phyloP scores from a whole-genome alignment of 78 protist species.

The Tieghemostelium lacteum region DNA sequence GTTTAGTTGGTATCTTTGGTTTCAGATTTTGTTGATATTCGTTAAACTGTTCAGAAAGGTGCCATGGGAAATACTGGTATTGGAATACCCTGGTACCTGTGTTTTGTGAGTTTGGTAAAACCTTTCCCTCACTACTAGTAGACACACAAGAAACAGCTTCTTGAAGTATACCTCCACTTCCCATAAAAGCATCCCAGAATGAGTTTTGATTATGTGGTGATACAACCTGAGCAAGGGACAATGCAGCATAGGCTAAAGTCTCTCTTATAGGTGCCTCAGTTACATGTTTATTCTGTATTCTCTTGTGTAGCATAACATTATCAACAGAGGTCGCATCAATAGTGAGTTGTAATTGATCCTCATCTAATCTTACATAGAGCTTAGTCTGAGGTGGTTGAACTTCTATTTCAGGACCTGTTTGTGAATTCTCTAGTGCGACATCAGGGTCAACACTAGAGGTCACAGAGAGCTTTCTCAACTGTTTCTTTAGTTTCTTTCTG shows the following conservation, averaged over 20 bases:
- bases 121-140: background rate
- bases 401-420: background rate
- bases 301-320: conserved; percentile 7
- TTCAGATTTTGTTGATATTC: background rate
- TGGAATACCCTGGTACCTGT: background rate
- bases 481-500: background rate
- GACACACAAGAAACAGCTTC: conserved; percentile 10
- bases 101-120: background rate
- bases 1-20: background rate
- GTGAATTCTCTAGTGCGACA: background rate
- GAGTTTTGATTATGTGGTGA: background rate
- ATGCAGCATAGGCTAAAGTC: conserved; percentile 40
- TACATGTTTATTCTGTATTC: conserved; percentile 33
- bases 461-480: background rate
- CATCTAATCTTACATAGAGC: conserved; percentile 14
- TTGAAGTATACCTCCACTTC: conserved; percentile 38
- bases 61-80: background rate
- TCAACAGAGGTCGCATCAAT: conserved; percentile 24
- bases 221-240: background rate
- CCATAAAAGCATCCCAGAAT: conserved; percentile 56
- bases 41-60: background rate
- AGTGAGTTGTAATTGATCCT: conserved; percentile 18
- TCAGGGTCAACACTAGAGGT: background rate
- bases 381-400: conserved; percentile 7
- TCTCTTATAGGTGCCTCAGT: conserved; percentile 72